phyloP scores from a whole-genome alignment of 208 protist species.

The Tetramitus jugosus region DNA sequence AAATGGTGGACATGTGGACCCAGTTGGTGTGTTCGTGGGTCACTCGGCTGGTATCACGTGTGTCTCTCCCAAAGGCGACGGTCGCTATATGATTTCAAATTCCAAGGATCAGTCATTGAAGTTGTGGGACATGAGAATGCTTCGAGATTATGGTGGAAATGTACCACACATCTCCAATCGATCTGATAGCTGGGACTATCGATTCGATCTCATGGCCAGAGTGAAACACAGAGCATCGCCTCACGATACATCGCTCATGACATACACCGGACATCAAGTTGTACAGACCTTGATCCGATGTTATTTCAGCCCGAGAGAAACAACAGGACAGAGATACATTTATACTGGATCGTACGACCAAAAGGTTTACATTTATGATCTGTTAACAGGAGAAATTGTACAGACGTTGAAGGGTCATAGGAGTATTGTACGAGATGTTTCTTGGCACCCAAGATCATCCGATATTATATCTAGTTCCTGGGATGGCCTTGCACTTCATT shows the following conservation, averaged over 20 bases:
- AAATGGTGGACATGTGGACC: neutral
- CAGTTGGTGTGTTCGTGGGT: constrained; percentile 30
- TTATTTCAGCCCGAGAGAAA: constrained; percentile 26
- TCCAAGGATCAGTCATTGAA: constrained; percentile 42
- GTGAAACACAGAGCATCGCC: neutral
- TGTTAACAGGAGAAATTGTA: constrained; percentile 16
- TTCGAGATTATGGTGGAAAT: neutral
- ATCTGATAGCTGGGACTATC: neutral
- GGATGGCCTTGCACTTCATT: too few species aligned
- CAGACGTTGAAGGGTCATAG: neutral
- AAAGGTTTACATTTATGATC: constrained; percentile 12
- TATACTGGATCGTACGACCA: constrained; percentile 31
- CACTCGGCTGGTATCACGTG: constrained; percentile 35
- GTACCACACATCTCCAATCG: neutral
- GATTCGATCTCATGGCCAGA: neutral
- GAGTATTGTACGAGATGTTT: constrained; percentile 8
- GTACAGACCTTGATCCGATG: constrained; percentile 30
- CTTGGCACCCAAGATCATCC: constrained; percentile 23
- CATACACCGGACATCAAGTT: constrained; percentile 25
- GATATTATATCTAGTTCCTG: constrained; percentile 7
- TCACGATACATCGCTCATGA: constrained; percentile 36
- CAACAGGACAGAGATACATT: constrained; percentile 37
- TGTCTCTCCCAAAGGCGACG: constrained; percentile 37
- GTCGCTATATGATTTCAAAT: constrained; percentile 32
- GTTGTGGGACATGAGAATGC: constrained; percentile 40